Base-by-base conservation (phyloP, 78 protist genomes). In the Acrasis kona region DNA sequence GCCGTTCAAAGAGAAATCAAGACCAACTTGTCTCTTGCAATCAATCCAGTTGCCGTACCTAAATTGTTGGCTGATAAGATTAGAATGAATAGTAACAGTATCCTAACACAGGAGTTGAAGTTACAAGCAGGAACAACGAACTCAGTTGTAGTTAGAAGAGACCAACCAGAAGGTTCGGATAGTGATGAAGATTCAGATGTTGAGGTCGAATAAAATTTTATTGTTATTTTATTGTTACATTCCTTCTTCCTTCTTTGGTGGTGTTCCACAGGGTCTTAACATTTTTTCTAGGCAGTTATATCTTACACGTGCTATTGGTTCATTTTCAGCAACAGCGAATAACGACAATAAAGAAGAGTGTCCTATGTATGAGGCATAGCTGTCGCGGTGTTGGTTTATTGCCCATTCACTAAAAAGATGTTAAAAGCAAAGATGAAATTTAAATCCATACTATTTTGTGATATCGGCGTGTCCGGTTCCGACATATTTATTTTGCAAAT, bases 321-420 rank as follows among this genome's bases (percentile, higher is more conserved):
- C 76, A 36, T 84, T 85, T 66, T 91, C 95, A 0, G 89, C 95
- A 4, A 91, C 31, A 3, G 95, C 76, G 50, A 80, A 40, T 65
- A 77, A 83, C 27, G 50, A 35, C 10, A 77, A 19, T 31, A 91
- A 73, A 41, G 84, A 42, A 9, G 39, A 39, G 37, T 82, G 91
- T 36, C 92, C 89, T 19, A 91, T 76, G 80, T 79, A 88, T 6
- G 89, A 85, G 7, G 95, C 75, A 32, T 73, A 65, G 12, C 80
- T 65, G 30, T 91, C 95, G 29, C 95, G 78, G 68, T 91, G 95
- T 70, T 88, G 94, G 76, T 90, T 84, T 8, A 81, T 72, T 3
- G 82, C 68, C 87, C 87, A 90, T 77, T 89, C 93, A 39, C 93
- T 89, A 75, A 2, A 0, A 3, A 29, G 12, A 28, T 37, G 31